phyloP scores from a whole-genome alignment of 768 basidiomycete species.

The Cystofilobasidium bisporidii region DNA sequence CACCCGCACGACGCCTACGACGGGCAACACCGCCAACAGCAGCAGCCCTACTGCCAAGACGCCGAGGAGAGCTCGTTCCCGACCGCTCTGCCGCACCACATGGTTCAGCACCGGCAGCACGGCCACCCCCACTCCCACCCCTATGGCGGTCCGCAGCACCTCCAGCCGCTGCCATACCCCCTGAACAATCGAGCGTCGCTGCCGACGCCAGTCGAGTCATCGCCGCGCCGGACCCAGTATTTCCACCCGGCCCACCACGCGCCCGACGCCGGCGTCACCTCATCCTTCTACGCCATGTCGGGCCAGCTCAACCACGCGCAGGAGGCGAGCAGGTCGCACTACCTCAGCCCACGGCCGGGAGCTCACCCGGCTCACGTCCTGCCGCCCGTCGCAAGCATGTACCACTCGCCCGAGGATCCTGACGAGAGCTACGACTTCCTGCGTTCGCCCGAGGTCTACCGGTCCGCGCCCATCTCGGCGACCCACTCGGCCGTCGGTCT shows the following conservation, averaged over 20 bases:
- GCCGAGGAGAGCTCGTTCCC: no score
- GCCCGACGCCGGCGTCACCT: constrained; percentile 1
- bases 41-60: not conserved
- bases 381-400: not conserved
- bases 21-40: not conserved
- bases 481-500: no score
- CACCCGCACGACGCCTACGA: constrained; percentile 1
- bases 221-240: not conserved
- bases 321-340: no score
- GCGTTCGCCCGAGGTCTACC: no score
- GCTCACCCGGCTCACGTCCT: no score
- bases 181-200: not conserved
- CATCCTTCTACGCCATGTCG: not conserved
- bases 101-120: no score
- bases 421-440: not conserved
- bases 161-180: not conserved
- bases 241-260: not conserved
- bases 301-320: no score
- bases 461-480: no score
- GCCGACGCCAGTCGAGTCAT: not conserved
- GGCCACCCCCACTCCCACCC: not conserved
- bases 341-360: no score
- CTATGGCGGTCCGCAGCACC: not conserved
- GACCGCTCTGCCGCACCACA: not conserved
- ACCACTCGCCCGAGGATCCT: not conserved